Base-by-base conservation (phyloP, 202 grass and related monocot species). In the Hordeum pubiflorum region DNA sequence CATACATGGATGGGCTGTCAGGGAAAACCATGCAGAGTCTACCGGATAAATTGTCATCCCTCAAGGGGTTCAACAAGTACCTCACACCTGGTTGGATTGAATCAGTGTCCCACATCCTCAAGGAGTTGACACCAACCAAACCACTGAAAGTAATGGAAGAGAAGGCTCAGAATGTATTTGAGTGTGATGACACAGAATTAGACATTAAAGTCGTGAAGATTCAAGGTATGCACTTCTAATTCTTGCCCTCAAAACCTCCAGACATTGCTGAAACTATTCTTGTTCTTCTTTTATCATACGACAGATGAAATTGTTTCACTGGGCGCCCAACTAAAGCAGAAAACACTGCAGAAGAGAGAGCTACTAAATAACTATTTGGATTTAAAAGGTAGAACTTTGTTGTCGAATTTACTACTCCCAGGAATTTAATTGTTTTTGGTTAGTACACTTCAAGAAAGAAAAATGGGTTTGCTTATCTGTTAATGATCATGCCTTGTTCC, bases 361-460 rank as follows among this genome's bases (percentile, higher is more conserved):
- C 20, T 80, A 74, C 63, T 98, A 68, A 94, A 98, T 78, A 88
- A 88, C 52, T 98, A 91, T 85, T 82, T 98, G 77, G 92, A 98
- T 86, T 81, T 98, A 80, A 98, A 98, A 98, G 95, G 95, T 98
- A 77, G 59, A 75, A 82, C 46, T 82, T 84, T 70, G 63, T 72
- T 75, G 34, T 78, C 3, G 15, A 84, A 12, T 76, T 63, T 69
- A 79, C 23, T 14, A 21, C 36, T 57, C 1, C 8, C 15, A 10
- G 31, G 32, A 34, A 46, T 72, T 85, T 68, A 38, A 80, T 7
- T 22, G 21, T 63, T 15, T 56, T 79, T 13, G 27, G 10, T 23
- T 56, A 15, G 12, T 34, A 36, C 34, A 70, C 15, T 46, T 61
- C 40, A 68, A 58, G 17, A 60, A 58, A 54, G 75, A 50, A 57